Conservation (phyloP, 2,329 filamentous ascomycete species). For the Claviceps fusiformis region DNA sequence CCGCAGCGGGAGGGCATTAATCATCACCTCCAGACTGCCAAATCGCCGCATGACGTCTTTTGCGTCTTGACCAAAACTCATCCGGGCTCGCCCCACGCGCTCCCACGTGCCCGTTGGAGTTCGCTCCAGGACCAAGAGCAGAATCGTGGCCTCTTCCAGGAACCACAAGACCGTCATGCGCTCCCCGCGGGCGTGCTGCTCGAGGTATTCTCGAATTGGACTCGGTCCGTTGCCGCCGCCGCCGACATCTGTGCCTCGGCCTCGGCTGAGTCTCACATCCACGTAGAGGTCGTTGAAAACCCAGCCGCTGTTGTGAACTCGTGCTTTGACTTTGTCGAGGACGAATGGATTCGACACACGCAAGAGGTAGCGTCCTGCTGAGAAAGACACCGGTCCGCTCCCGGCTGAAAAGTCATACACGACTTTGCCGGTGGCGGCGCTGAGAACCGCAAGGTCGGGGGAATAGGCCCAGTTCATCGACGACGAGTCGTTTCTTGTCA, state of each 20-base stretch:
- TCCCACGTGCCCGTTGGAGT: slow-evolving; percentile 15
- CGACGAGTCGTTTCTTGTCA: slow-evolving; percentile 19
- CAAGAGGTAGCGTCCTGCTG: slow-evolving; percentile 16
- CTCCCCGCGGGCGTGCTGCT: slow-evolving; percentile 20
- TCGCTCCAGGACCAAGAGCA: slow-evolving; percentile 21
- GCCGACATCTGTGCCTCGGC: slow-evolving; percentile 6
- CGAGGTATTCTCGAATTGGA: slow-evolving; percentile 20
- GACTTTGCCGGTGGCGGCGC: slow-evolving; percentile 14
- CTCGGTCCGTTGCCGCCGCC: background rate
- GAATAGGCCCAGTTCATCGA: slow-evolving; percentile 21
- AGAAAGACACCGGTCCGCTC: slow-evolving; percentile 11
- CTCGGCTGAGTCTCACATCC: slow-evolving; percentile 19
- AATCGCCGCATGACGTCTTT: slow-evolving; percentile 19
- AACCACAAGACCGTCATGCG: slow-evolving; percentile 25
- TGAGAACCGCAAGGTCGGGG: slow-evolving; percentile 17
- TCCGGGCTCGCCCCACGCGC: slow-evolving; percentile 21
- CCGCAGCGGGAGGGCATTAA: slow-evolving; percentile 18
- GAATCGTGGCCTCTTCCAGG: slow-evolving; percentile 19
- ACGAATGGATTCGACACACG: slow-evolving; percentile 21
- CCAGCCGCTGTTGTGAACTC: slow-evolving; percentile 18
- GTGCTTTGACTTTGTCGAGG: slow-evolving; percentile 21
- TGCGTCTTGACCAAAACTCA: slow-evolving; percentile 20
- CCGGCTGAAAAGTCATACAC: slow-evolving; percentile 18
- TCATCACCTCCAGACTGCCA: slow-evolving; percentile 18
- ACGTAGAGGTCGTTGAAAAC: slow-evolving; percentile 22